A percentile compares a stretch with the other conserved stretches of the same genome.
These are phyloP conservation scores for Populus trichocarpa DNA, from an alignment of 441 rosid species.

Conservation along the genomic window DNA sequence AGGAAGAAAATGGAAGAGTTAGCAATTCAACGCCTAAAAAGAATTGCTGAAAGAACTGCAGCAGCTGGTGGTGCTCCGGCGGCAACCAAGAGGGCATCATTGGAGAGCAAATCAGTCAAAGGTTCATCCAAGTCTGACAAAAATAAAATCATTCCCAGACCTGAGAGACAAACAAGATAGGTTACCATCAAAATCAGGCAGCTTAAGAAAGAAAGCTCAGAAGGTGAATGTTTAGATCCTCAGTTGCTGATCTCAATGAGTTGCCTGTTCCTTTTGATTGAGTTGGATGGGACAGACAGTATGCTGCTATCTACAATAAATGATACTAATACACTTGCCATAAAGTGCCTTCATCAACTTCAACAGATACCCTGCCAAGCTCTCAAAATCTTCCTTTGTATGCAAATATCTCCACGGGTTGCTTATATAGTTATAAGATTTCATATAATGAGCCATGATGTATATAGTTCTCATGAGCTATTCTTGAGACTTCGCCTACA, in stretches of 20 bases:
- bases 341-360: not conserved
- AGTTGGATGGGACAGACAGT: not conserved
- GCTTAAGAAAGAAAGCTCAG: slow-evolving; percentile 19
- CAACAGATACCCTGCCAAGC: not conserved
- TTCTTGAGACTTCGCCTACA: not conserved
- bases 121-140: slow-evolving; percentile 22
- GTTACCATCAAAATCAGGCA: slow-evolving; percentile 36
- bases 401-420: not conserved
- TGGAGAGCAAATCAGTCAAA: slow-evolving; percentile 33
- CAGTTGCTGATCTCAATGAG: not conserved
- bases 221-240: not conserved
- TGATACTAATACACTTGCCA: not conserved
- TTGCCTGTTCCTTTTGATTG: not conserved
- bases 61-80: slow-evolving; percentile 32
- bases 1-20: slow-evolving; percentile 67
- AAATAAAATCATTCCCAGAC: slow-evolving; percentile 19
- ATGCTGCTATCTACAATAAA: not conserved
- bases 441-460: slow-evolving; percentile 9
- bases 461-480: slow-evolving; percentile 10
- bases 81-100: slow-evolving; percentile 34
- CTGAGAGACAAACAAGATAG: slow-evolving; percentile 23
- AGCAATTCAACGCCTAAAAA: slow-evolving; percentile 62
- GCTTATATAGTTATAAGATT: not conserved
- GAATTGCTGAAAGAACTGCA: slow-evolving; percentile 85
- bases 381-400: not conserved